Base-by-base conservation (phyloP, 2,329 filamentous ascomycete species). In the Colletotrichum gigasporum region DNA sequence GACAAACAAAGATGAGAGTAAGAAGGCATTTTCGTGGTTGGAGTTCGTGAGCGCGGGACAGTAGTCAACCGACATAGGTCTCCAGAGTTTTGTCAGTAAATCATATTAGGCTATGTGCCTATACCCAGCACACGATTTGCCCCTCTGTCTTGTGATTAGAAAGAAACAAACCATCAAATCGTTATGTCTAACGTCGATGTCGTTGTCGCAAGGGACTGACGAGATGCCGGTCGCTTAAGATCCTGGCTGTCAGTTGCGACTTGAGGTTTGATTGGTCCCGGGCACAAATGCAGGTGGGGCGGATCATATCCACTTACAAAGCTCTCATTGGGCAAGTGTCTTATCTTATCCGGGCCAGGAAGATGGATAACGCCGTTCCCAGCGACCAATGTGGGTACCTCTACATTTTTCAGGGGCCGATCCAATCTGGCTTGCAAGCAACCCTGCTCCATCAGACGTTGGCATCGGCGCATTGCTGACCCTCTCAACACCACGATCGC, bases 391-490 rank as follows among this genome's bases (percentile, higher is more conserved):
- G 54, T 51, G 45, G 45, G 54, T 52, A 59, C 54, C 18, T 34
- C n/a, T 30, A 12, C 44, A 58, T 45, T 39, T 59, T 41, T 45
- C 55, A 52, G 32, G 53, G 45, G 54, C 30, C 57, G 14, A 34
- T 50, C 60, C n/a, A 37, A 42, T 53, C 34, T 18, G 45, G n/a
- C 45, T 42, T 60, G 26, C 55, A 45, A 24, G 47, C 24, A 63
- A 45, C 60, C 55, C 47, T 63, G 54, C 60, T 63, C 47, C 54
- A 60, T 53, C 30, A 63, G 60, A 63, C 60, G 50, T 52, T 34
- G 47, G 61, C 47, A 32, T 53, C 32, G 34, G 61, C 61, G 61
- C 47, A 57, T 44, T 51, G 35, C 44, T 41, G 18, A 52, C 30
- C 39, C 32, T 56, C 51, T 47, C 54, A 53, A 53, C 42, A 54